Base-by-base conservation (phyloP, 768 basidiomycete genomes). In the Thelephora ganbajun region DNA sequence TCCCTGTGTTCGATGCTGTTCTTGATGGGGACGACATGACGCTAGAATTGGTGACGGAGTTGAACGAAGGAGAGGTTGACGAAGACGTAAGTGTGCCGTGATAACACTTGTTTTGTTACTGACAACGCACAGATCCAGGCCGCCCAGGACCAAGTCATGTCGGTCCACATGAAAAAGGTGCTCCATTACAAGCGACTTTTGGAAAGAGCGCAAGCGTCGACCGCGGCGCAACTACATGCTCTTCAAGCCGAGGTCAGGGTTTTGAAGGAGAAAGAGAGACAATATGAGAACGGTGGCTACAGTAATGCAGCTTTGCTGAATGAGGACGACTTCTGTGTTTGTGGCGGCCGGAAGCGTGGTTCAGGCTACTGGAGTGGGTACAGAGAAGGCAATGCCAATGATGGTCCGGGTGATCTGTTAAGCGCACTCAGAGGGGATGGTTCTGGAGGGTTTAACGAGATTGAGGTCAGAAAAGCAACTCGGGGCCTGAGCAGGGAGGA, bases 211-310 rank as follows among this genome's bases (percentile, higher is more conserved):
- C 89, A 91, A 55, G 77, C 81, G 2, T 77, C 79, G 7, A 72
- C 82, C 1, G 84, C 87, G 0, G 80, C 86, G 1, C 89, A 91
- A 56, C 67, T 90, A 1, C 87, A 91, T 56, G 87, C 89, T 0
- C 66, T 92, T 1, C 87, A 90, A 62, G 87, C 86, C 1, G 85
- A 91, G 57, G 68, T 88, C 2, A 69, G 77, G 11, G 67, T 85
- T 22, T 66, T 90, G 26, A 76, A 82, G 11, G 70, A 71, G 44
- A 63, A 61, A 19, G 63, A 65, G 33, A 53, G 56, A 16, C 53
- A 62, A 42, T 53, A 54, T 51, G 50, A 59, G 26, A 62, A 61
- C 43, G 55, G 53, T 13, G 56, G 53, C 6, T 44, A 46, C 11
- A 52, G 36, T 3, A 47, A 50, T 9, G 53, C 52, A 20, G 43